Conservation (phyloP, 1,284 basidiomycete genomes). For the Naganishia sp. region DNA sequence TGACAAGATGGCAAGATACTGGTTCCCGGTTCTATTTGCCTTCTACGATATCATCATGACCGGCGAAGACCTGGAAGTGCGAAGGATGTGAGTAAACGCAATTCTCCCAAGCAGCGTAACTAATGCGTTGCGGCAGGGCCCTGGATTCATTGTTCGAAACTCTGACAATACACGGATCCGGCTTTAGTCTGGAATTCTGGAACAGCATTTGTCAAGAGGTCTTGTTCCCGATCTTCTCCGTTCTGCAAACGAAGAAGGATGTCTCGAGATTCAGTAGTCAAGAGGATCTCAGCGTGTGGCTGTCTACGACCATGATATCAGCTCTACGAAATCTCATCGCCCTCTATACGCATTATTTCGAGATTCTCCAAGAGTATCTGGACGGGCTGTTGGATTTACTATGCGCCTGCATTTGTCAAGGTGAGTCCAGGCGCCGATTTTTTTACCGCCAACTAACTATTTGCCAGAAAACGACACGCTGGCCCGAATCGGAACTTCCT, state of each 20-base stretch:
- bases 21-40: constrained; percentile 94
- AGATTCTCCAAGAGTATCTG: constrained; percentile 82
- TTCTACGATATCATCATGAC: constrained; percentile 99
- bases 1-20: constrained; percentile 64
- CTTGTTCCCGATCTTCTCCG: constrained; percentile 97
- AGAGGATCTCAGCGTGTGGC: constrained; percentile 99
- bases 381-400: constrained; percentile 90
- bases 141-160: constrained; percentile 94
- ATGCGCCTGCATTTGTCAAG: constrained; percentile 98
- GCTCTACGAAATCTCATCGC: constrained; percentile 93
- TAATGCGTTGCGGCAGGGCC: constrained; percentile 62
- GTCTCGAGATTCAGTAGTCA: constrained; percentile 90
- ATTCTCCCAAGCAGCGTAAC: background rate
- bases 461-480: constrained; percentile 90
- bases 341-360: constrained; percentile 94
- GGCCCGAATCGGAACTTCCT: constrained; percentile 96
- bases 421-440: constrained; percentile 56
- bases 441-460: background rate
- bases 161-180: constrained; percentile 82
- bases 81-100: constrained; percentile 71
- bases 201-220: constrained; percentile 95
- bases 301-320: constrained; percentile 99
- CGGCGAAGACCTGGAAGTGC: constrained; percentile 96
- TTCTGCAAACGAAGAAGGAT: constrained; percentile 68
- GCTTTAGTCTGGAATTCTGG: constrained; percentile 94